These are phyloP conservation scores for Polygonum aviculare DNA, from an alignment of 148 eudicot species.

Conservation along the genomic window DNA sequence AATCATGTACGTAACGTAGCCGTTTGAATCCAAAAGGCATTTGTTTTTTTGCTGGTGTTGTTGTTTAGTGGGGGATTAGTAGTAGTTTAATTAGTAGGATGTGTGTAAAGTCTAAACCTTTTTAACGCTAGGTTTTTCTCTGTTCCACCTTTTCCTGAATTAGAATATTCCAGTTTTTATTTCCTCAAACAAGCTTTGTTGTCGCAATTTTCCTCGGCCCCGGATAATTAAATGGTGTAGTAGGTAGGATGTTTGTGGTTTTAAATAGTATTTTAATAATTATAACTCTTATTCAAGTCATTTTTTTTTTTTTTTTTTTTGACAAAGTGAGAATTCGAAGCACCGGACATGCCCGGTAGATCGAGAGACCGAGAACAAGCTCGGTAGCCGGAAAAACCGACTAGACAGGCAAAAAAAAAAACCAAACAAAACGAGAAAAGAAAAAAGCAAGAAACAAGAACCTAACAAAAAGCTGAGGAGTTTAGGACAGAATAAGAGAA, in stretches of 20 bases:
- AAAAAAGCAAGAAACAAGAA: too few relatives aligned
- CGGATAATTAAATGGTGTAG: not conserved
- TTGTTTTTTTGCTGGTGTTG: not conserved
- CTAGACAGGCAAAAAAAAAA: too few relatives aligned
- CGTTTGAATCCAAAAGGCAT: not conserved
- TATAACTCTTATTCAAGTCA: too few relatives aligned
- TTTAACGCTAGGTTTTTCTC: constrained; percentile 8
- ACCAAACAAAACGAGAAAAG: too few relatives aligned
- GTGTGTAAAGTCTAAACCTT: not conserved
- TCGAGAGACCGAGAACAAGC: too few relatives aligned
- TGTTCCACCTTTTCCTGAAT: not conserved
- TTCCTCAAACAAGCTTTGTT: not conserved
- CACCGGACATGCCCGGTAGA: too few relatives aligned
- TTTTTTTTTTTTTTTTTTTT: too few relatives aligned
- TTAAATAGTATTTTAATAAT: not conserved
- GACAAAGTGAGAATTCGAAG: too few relatives aligned
- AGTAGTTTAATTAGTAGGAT: constrained; percentile 11
- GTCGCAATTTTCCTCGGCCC: not conserved
- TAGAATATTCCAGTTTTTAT: constrained; percentile 3
- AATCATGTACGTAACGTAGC: not conserved
- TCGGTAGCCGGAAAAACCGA: too few relatives aligned
- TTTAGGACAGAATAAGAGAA: too few relatives aligned
- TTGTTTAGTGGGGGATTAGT: not conserved
- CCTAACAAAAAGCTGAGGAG: too few relatives aligned
- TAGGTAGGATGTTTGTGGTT: not conserved